Evolutionary conservation across 768 basidiomycete species (phyloP), one percentile per base, ranked within the genome.

Genomic region (Tylopilus balloui): DNA sequence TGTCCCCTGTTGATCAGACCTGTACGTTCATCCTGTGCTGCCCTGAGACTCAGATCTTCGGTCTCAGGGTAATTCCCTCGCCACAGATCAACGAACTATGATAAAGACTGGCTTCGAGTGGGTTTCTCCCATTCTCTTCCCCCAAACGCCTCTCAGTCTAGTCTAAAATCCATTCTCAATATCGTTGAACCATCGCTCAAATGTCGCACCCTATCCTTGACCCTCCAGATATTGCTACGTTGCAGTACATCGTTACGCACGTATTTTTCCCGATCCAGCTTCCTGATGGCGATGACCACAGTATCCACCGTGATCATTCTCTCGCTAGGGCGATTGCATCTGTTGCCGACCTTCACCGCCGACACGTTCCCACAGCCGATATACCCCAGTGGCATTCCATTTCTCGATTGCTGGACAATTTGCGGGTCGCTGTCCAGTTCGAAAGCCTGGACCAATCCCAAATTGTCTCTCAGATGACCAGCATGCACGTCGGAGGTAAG

Each of bases 201-300:
- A 28, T 10, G 28, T 27, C 25, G 4, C 25, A 27, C 64, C 34
- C 48, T 40, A 25, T 47, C 34, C 39, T 53, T 4, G 49, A 41
- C 19, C 13, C 45, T 3, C 20, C 8, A 25, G 50, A 52, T 40
- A 3, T 32, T 15, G 8, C 11, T 38, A 40, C 53, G 4, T 27
- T 55, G 28, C 35, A 54, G 41, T 78, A 74, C 52, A 54, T 69
- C 25, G 44, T 75, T 11, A 68, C 69, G 6, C 77, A 78, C 41
- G 61, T 78, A 0, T 75, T 78, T 52, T 52, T 69, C 7, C 78
- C 77, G 3, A 68, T 72, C 1, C 64, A 63, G 32, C 61, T 77
- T 5, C 76, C 76, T 0, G 67, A 68, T 35, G 49, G 59, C 6
- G 62, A 71, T 13, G 74, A 77, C 47, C 49, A 58, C 15, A 49